These are phyloP conservation scores for Ascocoryne sarcoides DNA, from an alignment of 2,329 filamentous ascomycete species.

Conservation along the genomic window DNA sequence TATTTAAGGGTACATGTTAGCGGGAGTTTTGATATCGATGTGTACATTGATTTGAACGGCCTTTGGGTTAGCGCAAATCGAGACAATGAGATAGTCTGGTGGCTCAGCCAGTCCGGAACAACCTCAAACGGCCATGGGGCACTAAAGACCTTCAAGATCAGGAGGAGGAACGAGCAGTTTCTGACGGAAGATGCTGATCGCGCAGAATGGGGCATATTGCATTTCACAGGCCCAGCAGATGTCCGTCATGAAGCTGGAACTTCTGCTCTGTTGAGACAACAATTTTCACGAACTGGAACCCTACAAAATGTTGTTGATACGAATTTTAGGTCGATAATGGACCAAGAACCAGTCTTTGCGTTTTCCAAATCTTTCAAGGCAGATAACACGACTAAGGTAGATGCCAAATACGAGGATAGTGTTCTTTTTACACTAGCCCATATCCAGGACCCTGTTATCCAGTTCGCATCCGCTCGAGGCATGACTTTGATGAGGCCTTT, in stretches of 20 bases:
- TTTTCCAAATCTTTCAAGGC: conserved; percentile 60
- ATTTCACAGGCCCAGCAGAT: conserved; percentile 64
- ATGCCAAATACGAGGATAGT: conserved; percentile 35
- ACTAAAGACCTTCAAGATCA: conserved; percentile 60
- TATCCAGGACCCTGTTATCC: conserved; percentile 69
- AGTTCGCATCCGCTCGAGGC: conserved; percentile 68
- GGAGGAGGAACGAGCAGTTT: conserved; percentile 52
- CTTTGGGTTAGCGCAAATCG: conserved; percentile 77
- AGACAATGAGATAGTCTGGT: conserved; percentile 62
- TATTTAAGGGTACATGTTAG: conserved; percentile 66
- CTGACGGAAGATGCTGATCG: conserved; percentile 67
- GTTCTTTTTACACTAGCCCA: conserved; percentile 69
- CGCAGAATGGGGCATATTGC: conserved; percentile 74
- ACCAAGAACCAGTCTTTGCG: conserved; percentile 74
- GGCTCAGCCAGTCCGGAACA: conserved; percentile 36
- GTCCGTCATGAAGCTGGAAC: conserved; percentile 63
- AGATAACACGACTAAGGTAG: conserved; percentile 23
- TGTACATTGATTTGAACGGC: conserved; percentile 62
- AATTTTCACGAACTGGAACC: conserved; percentile 59
- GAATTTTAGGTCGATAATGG: conserved; percentile 61
- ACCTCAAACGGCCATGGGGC: neutral
- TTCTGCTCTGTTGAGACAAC: conserved; percentile 54
- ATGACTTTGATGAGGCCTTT: conserved; percentile 70
- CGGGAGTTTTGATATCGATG: conserved; percentile 53
- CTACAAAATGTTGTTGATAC: conserved; percentile 59